phyloP scores from a whole-genome alignment of 1,284 basidiomycete genomes.

The Irpex rosettiformis region DNA sequence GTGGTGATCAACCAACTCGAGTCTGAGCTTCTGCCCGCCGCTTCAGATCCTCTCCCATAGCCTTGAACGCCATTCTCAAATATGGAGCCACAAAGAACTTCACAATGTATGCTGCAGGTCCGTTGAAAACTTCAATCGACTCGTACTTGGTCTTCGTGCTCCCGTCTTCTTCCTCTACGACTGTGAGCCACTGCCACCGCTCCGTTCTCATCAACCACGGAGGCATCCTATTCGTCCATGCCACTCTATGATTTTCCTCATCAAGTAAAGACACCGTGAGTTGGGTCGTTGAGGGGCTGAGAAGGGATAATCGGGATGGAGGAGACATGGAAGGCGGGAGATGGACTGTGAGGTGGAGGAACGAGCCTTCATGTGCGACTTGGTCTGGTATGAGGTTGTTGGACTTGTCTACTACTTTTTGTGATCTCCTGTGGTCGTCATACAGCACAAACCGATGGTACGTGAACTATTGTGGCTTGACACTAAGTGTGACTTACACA shows the following conservation, averaged over 20 bases:
- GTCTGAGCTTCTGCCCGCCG: slow-evolving; percentile 37
- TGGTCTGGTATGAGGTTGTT: slow-evolving; percentile 44
- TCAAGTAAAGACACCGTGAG: slow-evolving; percentile 39
- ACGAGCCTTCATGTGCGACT: slow-evolving; percentile 42
- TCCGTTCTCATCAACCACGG: slow-evolving; percentile 47
- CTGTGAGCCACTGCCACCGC: slow-evolving; percentile 63
- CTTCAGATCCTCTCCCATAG: slow-evolving; percentile 59
- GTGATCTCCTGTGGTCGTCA: slow-evolving; percentile 42
- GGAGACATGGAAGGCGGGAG: slow-evolving; percentile 53
- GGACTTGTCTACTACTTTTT: slow-evolving; percentile 44
- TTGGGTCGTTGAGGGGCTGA: slow-evolving; percentile 24
- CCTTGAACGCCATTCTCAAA: slow-evolving; percentile 45
- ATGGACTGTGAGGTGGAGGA: slow-evolving; percentile 49
- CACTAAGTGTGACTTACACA: no score
- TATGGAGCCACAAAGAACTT: slow-evolving; percentile 40
- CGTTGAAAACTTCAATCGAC: slow-evolving; percentile 58
- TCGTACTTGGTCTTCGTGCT: slow-evolving; percentile 56
- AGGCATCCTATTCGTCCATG: slow-evolving; percentile 48
- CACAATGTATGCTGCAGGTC: slow-evolving; percentile 54
- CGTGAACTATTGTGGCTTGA: background rate
- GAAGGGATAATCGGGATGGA: slow-evolving; percentile 15
- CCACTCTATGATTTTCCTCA: slow-evolving; percentile 44
- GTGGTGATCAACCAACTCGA: background rate
- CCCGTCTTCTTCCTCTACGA: slow-evolving; percentile 34
- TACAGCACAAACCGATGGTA: background rate